Evolutionary conservation across 2,329 filamentous ascomycete species (phyloP), one percentile per base, ranked within the genome.

Genomic region (Sporothrix curviconia): DNA sequence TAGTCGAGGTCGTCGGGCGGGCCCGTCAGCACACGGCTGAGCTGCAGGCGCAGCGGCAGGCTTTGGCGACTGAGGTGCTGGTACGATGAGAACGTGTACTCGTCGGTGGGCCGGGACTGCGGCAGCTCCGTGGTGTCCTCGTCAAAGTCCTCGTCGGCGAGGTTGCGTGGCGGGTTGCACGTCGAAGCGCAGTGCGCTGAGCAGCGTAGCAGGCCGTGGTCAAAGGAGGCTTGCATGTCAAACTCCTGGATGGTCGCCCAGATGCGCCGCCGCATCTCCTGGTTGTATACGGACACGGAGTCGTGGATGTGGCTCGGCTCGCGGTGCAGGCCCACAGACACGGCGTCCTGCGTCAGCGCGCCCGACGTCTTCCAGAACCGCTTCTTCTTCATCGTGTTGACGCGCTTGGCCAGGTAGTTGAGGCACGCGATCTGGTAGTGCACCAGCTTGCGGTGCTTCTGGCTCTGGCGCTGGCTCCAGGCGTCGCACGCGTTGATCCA

Each of bases 321-420:
- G 17, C 79, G 78, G 63, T 85, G 82, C 47, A 85, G 71, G 15
- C 81, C 81, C 30, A 84, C 77, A 2, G 78, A 77, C 58, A 84
- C 78, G 56, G 78, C 80, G 53, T 84, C 78, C 49, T 81, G 79
- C 14, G 83, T 76, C 57, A 84, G 71, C 5, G 76, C 73, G 0
- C 81, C 80, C 1, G 81, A 74, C 39, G 76, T 74, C 15, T 79
- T 81, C 81, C 81, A 84, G 67, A 82, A 84, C 12, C 80, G 74
- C 74, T 84, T 84, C 75, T 84, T 84, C 72, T 84, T 66, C 62
- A 84, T 77, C 2, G 78, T 80, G 68, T 85, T 85, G 61, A 84
- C 78, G 30, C 79, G 74, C 72, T 84, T 84, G 43, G 78, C 80
- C 2, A 84, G 74, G 61, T 83, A 84, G n/a, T 81, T 65, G 32